These are phyloP conservation scores for Letharia lupina DNA, from an alignment of 495 filamentous ascomycete genomes.

Conservation along the genomic window DNA sequence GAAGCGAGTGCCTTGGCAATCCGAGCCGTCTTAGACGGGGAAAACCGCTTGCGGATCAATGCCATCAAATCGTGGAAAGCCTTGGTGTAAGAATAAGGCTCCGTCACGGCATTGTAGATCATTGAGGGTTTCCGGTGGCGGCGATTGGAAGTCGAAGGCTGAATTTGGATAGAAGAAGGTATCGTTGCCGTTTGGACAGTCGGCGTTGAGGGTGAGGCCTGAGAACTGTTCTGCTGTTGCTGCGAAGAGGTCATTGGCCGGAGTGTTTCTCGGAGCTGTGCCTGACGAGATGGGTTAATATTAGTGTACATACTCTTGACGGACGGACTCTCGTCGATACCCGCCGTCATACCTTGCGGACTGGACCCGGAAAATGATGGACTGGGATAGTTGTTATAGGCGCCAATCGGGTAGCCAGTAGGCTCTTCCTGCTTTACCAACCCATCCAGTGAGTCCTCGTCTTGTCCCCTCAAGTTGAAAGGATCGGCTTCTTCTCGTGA, in stretches of 20 bases:
- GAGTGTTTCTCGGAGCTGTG: constrained; percentile 30
- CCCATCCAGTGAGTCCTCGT: constrained; percentile 24
- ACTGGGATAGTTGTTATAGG: constrained; percentile 53
- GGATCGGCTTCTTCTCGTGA: constrained; percentile 30
- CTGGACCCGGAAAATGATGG: constrained; percentile 44
- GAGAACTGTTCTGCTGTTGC: not conserved
- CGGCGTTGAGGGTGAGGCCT: constrained; percentile 35
- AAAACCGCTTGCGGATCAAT: constrained; percentile 71
- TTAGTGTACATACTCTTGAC: constrained; percentile 22
- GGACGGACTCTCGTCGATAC: constrained; percentile 33
- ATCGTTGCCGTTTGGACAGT: constrained; percentile 36
- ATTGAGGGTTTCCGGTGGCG: constrained; percentile 65
- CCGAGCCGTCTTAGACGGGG: constrained; percentile 55
- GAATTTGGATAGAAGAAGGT: constrained; percentile 33
- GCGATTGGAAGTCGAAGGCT: constrained; percentile 39
- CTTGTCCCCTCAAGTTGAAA: constrained; percentile 22
- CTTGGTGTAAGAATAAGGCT: constrained; percentile 81
- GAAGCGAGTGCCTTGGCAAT: constrained; percentile 82
- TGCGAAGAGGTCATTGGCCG: constrained; percentile 12
- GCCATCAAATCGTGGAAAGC: constrained; percentile 83
- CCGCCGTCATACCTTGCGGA: constrained; percentile 37
- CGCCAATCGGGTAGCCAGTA: constrained; percentile 65
- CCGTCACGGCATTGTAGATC: constrained; percentile 80
- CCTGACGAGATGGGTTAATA: constrained; percentile 30
- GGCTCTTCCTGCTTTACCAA: constrained; percentile 45